Evolutionary conservation across 345 rosid species (phyloP).

Genomic region (Populus deltoides): DNA sequence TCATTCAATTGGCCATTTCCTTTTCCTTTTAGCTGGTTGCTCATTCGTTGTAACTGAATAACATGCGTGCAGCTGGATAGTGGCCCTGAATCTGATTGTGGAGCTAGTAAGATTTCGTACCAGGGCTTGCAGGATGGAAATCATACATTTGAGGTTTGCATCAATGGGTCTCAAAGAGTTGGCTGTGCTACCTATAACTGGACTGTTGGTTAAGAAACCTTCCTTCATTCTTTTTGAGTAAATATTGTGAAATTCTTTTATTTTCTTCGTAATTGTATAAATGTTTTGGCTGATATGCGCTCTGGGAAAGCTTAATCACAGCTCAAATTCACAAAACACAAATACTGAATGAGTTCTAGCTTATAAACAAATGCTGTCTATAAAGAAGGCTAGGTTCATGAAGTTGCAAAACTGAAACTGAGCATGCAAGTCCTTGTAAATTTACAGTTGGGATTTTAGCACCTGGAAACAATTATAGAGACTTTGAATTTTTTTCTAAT

Average conservation of each 20-base stretch:
- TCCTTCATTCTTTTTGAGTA: constrained; percentile 19
- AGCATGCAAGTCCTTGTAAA: background rate
- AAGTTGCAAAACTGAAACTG: background rate
- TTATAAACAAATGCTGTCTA: background rate
- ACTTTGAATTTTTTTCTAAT: constrained; percentile 1
- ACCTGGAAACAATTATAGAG: background rate
- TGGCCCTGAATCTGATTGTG: constrained; percentile 53
- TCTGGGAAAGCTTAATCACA: background rate
- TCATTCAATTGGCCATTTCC: background rate
- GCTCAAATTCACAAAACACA: no score
- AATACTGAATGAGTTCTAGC: background rate
- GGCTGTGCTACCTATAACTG: constrained; percentile 66
- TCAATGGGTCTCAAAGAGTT: constrained; percentile 43
- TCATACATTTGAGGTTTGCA: constrained; percentile 75
- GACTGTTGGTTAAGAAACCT: constrained; percentile 70
- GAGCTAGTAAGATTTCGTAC: constrained; percentile 43
- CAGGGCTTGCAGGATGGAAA: constrained; percentile 63
- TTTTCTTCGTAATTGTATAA: background rate
- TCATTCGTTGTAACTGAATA: background rate
- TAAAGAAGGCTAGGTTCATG: background rate
- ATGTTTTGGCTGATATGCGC: background rate
- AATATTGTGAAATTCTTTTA: constrained; percentile 2
- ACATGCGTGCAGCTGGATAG: constrained; percentile 64
- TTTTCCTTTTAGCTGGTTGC: background rate
- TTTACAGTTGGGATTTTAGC: background rate